Evolutionary conservation across 257 asterid species (phyloP), one percentile per base, ranked within the genome.

Genomic region (Capsicum baccatum): DNA sequence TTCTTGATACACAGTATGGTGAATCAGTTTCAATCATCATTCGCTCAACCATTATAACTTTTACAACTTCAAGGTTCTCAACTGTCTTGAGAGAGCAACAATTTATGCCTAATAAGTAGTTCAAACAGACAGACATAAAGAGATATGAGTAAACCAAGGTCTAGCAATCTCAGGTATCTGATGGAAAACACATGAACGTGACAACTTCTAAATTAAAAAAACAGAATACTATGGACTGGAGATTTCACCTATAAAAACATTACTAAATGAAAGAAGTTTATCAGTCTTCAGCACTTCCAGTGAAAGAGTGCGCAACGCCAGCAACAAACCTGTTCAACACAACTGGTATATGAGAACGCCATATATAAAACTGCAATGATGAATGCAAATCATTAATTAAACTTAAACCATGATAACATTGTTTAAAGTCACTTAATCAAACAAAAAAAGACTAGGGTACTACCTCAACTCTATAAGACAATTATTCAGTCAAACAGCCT

Each of bases 21-120:
- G 99, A 93, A 89, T 96, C 99, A 7, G 99, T 96, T 88, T 96
- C 99, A 66, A 96, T 94, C 98, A 96, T 93, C 93, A 96, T 89
- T 81, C 94, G 88, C 84, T 92, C 97, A 44, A 87, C 37, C 26
- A 98, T 98, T 88, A 96, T 94, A 26, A 97, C 97, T 88, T 89
- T 94, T 17, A 96, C 96, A 83, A 93, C 96, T 42, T 96, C 96
- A 85, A 96, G 94, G 89, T 96, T 96, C 90, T 94, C 98, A 15
- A 91, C 88, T n/a, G 90, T 92, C 91, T 90, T 94, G 73, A 96
- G 89, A 73, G 99, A 96, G 87, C 98, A 96, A 78, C 99, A 98
- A 87, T 96, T 96, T 62, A 94, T 79, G 79, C 99, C 99, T 95
- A 67, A 19, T 82, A 33, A 78, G n/a, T n/a, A n/a, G n/a, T n/a